phyloP scores from a whole-genome alignment of 495 filamentous ascomycete genomes.

The Talaromyces trachyspermus region DNA sequence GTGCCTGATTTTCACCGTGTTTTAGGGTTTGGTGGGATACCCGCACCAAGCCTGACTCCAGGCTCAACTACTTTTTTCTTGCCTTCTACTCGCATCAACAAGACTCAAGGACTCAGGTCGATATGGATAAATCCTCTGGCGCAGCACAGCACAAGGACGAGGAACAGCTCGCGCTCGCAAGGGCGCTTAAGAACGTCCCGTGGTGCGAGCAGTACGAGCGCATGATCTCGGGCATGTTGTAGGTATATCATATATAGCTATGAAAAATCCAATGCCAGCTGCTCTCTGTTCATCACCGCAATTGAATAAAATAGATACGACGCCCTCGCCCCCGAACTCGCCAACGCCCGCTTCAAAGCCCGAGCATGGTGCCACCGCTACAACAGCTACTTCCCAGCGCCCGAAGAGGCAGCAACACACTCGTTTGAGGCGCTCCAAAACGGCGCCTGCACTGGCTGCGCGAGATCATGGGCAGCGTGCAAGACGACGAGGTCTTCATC shows the following conservation, averaged over 20 bases:
- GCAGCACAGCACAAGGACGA: constrained; percentile 35
- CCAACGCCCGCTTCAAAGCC: constrained; percentile 21
- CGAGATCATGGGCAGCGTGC: constrained; percentile 20
- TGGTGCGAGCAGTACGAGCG: constrained; percentile 46
- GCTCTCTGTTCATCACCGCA: background rate
- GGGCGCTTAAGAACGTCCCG: constrained; percentile 28
- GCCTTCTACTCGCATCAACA: too few relatives aligned
- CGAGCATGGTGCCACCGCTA: constrained; percentile 23
- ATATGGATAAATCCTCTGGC: constrained; percentile 3
- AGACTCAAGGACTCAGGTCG: too few relatives aligned
- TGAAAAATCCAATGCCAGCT: background rate
- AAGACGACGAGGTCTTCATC: constrained; percentile 52
- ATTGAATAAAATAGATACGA: constrained; percentile 16
- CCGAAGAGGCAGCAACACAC: background rate
- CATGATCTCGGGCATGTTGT: constrained; percentile 51
- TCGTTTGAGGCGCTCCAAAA: constrained; percentile 12
- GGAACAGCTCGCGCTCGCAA: constrained; percentile 38
- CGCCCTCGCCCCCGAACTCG: constrained; percentile 19
- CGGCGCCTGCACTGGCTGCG: constrained; percentile 15
- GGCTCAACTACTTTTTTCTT: too few relatives aligned
- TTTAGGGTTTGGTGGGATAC: too few relatives aligned
- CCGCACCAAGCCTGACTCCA: too few relatives aligned
- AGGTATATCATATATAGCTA: constrained; percentile 6
- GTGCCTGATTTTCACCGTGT: too few relatives aligned
- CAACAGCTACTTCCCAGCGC: constrained; percentile 26